phyloP scores from a whole-genome alignment of 495 filamentous ascomycete genomes.

The Astrothelium macrocarpum region DNA sequence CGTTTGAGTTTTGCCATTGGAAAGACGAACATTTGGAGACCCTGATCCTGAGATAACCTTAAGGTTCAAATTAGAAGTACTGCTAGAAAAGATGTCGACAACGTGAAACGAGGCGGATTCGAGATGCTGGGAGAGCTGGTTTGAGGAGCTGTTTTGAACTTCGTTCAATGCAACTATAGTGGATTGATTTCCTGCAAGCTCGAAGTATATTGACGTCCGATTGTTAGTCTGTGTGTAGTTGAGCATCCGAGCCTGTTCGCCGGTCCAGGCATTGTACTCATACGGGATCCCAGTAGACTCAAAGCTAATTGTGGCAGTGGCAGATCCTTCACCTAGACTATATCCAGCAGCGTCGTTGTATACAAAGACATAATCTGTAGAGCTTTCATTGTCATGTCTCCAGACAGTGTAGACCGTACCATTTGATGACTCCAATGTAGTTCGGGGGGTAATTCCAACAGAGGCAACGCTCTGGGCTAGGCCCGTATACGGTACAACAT shows the following conservation, averaged over 20 bases:
- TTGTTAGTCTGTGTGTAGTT: slow-evolving; percentile 11
- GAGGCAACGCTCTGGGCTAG: slow-evolving; percentile 23
- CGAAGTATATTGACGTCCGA: slow-evolving; percentile 10
- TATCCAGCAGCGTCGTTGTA: slow-evolving; percentile 27
- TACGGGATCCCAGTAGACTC: slow-evolving; percentile 17
- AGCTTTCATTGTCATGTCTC: slow-evolving; percentile 21
- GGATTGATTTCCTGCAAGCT: slow-evolving; percentile 18
- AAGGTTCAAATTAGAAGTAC: not conserved
- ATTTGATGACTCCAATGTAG: slow-evolving; percentile 22
- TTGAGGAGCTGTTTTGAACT: not conserved
- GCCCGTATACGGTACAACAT: slow-evolving; percentile 10
- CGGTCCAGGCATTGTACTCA: slow-evolving; percentile 23
- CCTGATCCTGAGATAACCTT: slow-evolving; percentile 11
- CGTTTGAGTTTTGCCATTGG: slow-evolving; percentile 2
- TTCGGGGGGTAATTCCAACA: slow-evolving; percentile 20
- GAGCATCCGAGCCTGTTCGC: slow-evolving; percentile 10
- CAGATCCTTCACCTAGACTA: slow-evolving; percentile 14
- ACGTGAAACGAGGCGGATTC: slow-evolving; percentile 4
- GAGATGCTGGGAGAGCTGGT: not conserved
- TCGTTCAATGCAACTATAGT: slow-evolving; percentile 15
- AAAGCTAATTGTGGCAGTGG: slow-evolving; percentile 26
- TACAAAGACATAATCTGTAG: slow-evolving; percentile 33
- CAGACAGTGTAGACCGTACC: slow-evolving; percentile 32
- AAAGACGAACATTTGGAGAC: slow-evolving; percentile 5
- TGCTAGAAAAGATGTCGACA: not conserved